phyloP scores from a whole-genome alignment of 192 early-diverging fungal species.

The Dimargaris xerosporica region DNA sequence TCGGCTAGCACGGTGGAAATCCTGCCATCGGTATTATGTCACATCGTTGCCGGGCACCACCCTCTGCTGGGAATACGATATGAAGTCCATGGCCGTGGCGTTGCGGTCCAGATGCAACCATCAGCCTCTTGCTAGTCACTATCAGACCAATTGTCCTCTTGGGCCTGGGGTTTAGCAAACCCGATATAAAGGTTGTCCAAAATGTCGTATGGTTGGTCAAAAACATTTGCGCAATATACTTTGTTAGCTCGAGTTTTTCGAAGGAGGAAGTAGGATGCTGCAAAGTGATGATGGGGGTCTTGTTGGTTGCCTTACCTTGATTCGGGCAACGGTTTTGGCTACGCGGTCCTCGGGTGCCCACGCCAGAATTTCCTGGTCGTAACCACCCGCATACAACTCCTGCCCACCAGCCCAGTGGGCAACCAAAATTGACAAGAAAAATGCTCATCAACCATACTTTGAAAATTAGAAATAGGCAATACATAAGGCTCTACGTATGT shows the following conservation, averaged over 20 bases:
- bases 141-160: constrained; percentile 1
- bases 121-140: not conserved
- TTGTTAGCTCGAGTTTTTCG: not conserved
- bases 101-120: too few relatives aligned
- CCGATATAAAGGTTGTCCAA: not conserved
- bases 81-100: too few relatives aligned
- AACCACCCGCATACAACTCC: constrained; percentile 7
- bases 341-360: constrained; percentile 2
- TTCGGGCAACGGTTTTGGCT: not conserved
- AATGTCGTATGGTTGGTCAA: not conserved
- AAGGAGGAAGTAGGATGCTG: not conserved
- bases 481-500: too few relatives aligned
- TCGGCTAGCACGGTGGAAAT: too few relatives aligned
- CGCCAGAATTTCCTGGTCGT: constrained; percentile 6
- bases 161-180: not conserved
- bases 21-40: too few relatives aligned
- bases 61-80: too few relatives aligned
- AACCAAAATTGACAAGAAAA: not conserved
- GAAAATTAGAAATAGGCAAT: too few relatives aligned
- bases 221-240: not conserved
- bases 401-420: not conserved
- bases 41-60: too few relatives aligned
- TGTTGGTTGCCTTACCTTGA: not conserved
- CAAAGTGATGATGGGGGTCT: not conserved
- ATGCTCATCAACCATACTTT: too few relatives aligned